phyloP scores from a whole-genome alignment of 2,329 filamentous ascomycete genomes.

The Bertia moriformis region DNA sequence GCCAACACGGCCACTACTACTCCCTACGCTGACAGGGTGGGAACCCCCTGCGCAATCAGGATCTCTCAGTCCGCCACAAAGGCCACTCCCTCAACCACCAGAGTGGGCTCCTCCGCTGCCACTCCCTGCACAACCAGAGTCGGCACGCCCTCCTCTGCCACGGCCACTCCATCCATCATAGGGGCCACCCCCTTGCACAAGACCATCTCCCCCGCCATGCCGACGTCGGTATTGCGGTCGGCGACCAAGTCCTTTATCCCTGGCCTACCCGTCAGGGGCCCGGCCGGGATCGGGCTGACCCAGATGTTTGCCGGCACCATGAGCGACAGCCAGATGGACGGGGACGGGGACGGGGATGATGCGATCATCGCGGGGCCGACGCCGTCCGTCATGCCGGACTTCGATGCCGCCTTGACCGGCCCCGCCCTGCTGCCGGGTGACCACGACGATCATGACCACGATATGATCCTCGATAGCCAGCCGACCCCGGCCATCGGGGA shows the following conservation, averaged over 20 bases:
- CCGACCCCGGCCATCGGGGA: conserved; percentile 19
- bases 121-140: too few species aligned
- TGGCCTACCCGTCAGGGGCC: conserved; percentile 43
- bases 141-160: too few species aligned
- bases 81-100: too few species aligned
- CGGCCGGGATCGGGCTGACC: conserved; percentile 60
- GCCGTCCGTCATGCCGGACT: conserved; percentile 35
- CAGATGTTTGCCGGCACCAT: conserved; percentile 87
- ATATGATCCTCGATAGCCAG: conserved; percentile 33
- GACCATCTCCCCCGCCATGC: conserved; percentile 7
- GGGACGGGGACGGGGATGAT: conserved; percentile 31
- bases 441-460: conserved; percentile 40
- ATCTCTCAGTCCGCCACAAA: too few species aligned
- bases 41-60: too few species aligned
- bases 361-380: conserved; percentile 20
- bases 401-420: conserved; percentile 40
- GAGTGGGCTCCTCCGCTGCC: too few species aligned
- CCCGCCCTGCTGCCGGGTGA: too few species aligned
- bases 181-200: too few species aligned
- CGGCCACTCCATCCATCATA: too few species aligned
- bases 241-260: conserved; percentile 59
- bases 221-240: conserved; percentile 49
- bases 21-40: too few species aligned
- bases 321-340: conserved; percentile 41
- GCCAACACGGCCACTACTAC: too few species aligned